Percentiles rank a stretch among this genome's conserved stretches.
Conservation (phyloP, 768 basidiomycete species). For the Lepiota venenata region DNA sequence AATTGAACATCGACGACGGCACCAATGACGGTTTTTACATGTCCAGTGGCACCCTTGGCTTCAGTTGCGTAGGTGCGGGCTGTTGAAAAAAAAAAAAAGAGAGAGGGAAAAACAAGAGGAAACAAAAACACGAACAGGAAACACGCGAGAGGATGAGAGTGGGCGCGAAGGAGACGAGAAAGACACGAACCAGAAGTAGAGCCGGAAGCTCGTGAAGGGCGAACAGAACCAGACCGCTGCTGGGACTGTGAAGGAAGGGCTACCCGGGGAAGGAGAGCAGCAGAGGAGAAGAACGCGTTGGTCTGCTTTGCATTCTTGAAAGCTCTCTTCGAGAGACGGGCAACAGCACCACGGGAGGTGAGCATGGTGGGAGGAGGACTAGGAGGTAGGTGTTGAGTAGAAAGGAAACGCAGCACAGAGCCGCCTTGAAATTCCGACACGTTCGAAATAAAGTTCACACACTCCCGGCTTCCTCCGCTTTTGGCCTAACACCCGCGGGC, state of each 20-base stretch:
- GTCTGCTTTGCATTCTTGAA: constrained; percentile 72
- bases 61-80: constrained; percentile 92
- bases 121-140: constrained; percentile 20
- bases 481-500: constrained; percentile 7
- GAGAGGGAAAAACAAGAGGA: constrained; percentile 7
- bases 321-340: constrained; percentile 85
- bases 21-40: constrained; percentile 99
- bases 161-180: constrained; percentile 12
- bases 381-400: constrained; percentile 24
- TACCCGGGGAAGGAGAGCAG: constrained; percentile 55
- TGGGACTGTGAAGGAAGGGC: constrained; percentile 40
- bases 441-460: constrained; percentile 47
- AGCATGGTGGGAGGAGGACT: constrained; percentile 55
- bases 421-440: constrained; percentile 36
- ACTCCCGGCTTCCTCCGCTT: constrained; percentile 44
- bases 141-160: constrained; percentile 18
- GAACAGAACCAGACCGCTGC: constrained; percentile 44
- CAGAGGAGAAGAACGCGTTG: constrained; percentile 78
- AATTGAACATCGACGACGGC: constrained; percentile 99
- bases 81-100: constrained; percentile 24
- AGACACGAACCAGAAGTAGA: constrained; percentile 50
- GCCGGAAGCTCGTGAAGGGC: constrained; percentile 45
- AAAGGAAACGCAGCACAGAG: constrained; percentile 19
- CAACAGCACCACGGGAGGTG: constrained; percentile 81
- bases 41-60: constrained; percentile 66